Conservation (phyloP, 2,329 filamentous ascomycete species). For the Chalara sp. region DNA sequence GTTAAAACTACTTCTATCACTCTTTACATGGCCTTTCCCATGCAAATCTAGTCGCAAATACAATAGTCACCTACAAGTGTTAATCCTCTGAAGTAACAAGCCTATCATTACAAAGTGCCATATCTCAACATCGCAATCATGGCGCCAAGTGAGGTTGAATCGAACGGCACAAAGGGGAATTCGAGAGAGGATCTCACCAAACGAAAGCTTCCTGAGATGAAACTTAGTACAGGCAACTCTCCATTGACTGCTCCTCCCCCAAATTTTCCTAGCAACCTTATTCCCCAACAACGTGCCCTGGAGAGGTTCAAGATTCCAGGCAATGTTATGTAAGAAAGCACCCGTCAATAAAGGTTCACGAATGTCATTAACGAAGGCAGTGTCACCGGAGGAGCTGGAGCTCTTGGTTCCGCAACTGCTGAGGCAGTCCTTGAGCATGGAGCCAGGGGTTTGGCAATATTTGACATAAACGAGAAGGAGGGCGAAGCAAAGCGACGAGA, state of each 20-base stretch:
- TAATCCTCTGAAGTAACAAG: no score
- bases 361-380: neutral
- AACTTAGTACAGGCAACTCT: constrained; percentile 35
- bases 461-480: constrained; percentile 45
- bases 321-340: constrained; percentile 35
- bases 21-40: no score
- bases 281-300: constrained; percentile 30
- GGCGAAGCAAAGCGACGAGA: constrained; percentile 34
- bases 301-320: constrained; percentile 42
- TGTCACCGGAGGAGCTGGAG: constrained; percentile 58
- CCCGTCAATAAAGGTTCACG: neutral
- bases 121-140: constrained; percentile 1
- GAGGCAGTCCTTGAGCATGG: constrained; percentile 65
- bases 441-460: constrained; percentile 48
- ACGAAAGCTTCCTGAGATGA: constrained; percentile 33
- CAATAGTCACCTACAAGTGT: no score
- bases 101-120: neutral
- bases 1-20: no score
- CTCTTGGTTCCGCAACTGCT: constrained; percentile 50
- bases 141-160: constrained; percentile 3
- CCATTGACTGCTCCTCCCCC: constrained; percentile 34
- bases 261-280: constrained; percentile 19
- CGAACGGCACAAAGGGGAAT: neutral
- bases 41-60: no score
- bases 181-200: constrained; percentile 29